A percentile compares a stretch with the other conserved stretches of the same genome.
Conservation (phyloP, 2,329 filamentous ascomycete genomes). For the Thermothelomyces thermophilus region DNA sequence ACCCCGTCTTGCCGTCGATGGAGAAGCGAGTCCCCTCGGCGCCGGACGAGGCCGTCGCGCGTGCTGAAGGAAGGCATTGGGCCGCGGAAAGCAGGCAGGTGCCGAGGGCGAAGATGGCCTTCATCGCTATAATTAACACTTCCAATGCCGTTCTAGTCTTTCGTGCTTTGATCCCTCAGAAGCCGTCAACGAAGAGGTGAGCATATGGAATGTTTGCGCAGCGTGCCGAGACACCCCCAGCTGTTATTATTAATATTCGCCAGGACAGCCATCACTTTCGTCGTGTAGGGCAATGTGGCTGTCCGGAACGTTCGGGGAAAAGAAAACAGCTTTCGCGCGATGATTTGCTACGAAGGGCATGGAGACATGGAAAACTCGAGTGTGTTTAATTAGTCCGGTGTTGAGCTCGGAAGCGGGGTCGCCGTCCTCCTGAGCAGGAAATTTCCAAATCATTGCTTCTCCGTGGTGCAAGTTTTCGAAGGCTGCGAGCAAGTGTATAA, state of each 20-base stretch:
- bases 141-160: neutral
- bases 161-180: neutral
- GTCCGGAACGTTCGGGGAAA: no score
- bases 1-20: slow-evolving; percentile 39
- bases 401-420: slow-evolving; percentile 21
- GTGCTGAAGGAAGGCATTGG: slow-evolving; percentile 11
- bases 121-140: slow-evolving; percentile 12
- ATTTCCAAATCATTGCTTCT: no score
- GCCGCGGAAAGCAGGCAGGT: slow-evolving; percentile 20
- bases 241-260: neutral
- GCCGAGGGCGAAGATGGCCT: slow-evolving; percentile 11
- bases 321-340: neutral
- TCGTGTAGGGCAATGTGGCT: no score
- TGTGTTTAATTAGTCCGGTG: slow-evolving; percentile 15
- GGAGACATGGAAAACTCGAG: slow-evolving; percentile 5
- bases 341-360: neutral
- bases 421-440: slow-evolving; percentile 17
- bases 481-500: no score
- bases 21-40: slow-evolving; percentile 29
- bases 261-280: neutral
- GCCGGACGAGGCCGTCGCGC: slow-evolving; percentile 13
- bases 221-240: neutral
- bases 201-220: no score
- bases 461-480: no score
- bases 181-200: neutral